Evolutionary conservation across 73 alveolate species (phyloP), one percentile per base, ranked within the genome.

Genomic region (Paramecium sonneborni): DNA sequence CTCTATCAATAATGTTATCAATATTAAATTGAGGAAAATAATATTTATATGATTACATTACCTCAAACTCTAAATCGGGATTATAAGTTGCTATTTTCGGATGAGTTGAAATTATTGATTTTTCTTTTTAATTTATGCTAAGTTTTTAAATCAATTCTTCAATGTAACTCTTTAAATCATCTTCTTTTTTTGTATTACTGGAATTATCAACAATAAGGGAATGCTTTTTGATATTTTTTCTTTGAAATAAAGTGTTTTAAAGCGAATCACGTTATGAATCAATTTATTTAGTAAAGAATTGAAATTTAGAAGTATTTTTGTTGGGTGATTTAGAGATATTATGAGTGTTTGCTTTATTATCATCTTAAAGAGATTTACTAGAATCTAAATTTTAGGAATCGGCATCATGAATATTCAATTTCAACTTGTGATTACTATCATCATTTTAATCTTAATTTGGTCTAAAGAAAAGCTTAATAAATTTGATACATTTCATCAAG

Each of bases 61-160:
- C 67, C 12, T 72, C 86, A 72, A 72, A 72, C 12, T 72, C 86
- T 35, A 72, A 37, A 72, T 72, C 86, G 12, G 57, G 55, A 38
- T 72, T 41, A 35, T 72, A 72, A 10, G 58, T 32, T 26, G 26
- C 3, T 7, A 30, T 24, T 35, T 34, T 35, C 12, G 56, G 5
- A n/a, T 32, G 68, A 9, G 68, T 38, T 72, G 15, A 37, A 0
- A 38, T 72, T 15, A 35, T 5, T 35, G 86, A 72, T 72, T 72
- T 72, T 32, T 62, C 84, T 32, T 62, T 62, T 32, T 72, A 72
- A 72, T 72, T 30, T 12, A 23, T 18, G 15, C 37, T 15, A 10
- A 72, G 20, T 72, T 38, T 72, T 72, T 14, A 38, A 35, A 72
- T 20, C 5, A 72, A 18, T 18, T 72, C 86, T 14, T 72, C 55